A percentile compares a stretch with the other conserved stretches of the same genome.
Conservation (phyloP, 345 rosid genomes). For the Linum tenue region DNA sequence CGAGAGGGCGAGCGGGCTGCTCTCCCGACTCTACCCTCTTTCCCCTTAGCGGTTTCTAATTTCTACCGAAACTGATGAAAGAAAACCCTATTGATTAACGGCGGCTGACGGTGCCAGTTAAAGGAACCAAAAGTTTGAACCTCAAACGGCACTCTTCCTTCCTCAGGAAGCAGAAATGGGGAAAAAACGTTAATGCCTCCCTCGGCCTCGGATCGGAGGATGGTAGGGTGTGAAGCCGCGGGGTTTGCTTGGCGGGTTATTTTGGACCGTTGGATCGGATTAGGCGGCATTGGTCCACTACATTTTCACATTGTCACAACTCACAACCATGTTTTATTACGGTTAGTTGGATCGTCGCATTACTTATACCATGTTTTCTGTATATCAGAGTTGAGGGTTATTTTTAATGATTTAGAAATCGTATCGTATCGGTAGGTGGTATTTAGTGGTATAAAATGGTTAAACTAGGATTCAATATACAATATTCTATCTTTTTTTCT, state of each 20-base stretch:
- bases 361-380: no score
- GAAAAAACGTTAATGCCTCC: neutral
- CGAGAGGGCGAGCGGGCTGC: neutral
- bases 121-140: slow-evolving; percentile 35
- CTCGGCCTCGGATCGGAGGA: slow-evolving; percentile 14
- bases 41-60: no score
- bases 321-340: no score
- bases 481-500: no score
- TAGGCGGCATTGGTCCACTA: no score
- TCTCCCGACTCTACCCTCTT: neutral
- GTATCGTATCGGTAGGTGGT: no score
- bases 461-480: no score
- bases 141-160: slow-evolving; percentile 56
- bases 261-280: slow-evolving; percentile 27
- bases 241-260: slow-evolving; percentile 20
- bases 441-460: no score
- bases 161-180: slow-evolving; percentile 1
- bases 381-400: no score
- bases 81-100: slow-evolving; percentile 25
- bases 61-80: neutral
- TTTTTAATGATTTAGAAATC: no score
- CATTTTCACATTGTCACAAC: no score
- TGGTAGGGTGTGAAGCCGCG: neutral
- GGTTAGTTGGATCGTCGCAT: no score
- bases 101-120: slow-evolving; percentile 23